Evolutionary conservation across 768 basidiomycete genomes (phyloP), one percentile per base, ranked within the genome.

Genomic region (Pleurotus pulmonarius): DNA sequence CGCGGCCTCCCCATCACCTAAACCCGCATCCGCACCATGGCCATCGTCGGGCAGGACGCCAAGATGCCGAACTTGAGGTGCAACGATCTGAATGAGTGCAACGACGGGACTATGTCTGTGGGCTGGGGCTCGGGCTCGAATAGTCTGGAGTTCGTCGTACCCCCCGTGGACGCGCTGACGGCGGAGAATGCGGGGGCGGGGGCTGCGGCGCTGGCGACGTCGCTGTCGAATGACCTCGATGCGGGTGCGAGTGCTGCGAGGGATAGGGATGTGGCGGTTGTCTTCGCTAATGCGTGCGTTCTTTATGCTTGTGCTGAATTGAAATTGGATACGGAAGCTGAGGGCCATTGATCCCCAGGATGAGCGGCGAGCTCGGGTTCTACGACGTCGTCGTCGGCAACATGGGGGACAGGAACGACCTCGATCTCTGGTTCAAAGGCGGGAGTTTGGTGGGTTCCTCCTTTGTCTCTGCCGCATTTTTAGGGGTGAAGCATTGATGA

Each of bases 371-470:
- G 56, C 70, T 80, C 8, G 79, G 78, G 0, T 69, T 80, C 65
- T 90, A 88, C 63, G 71, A 78, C 8, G 73, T 75, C 9, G 86
- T 90, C 0, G 81, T 82, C 20, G 83, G 83, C 7, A 88, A 87
- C 57, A 67, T 68, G 34, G 86, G 86, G 3, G 85, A 88, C 63
- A 73, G 73, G 49, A 81, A 82, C 49, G 83, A 86, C 61, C 68
- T 87, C 3, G 75, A 77, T 18, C 70, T 86, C 2, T 86, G 85
- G 86, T 78, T 69, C 59, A 70, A 74, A 20, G 85, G 83, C 5
- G 81, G 80, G 15, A 75, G 70, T 9, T 68, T 88, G 52, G 74
- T 70, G 41, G 56, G 65, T 58, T 49, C 9, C 22, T 15, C 7
- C 1, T 16, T 4, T n/a, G 25, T 8, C 22, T 45, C 25, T 20